Base-by-base conservation (phyloP, 305 asterid species). In the Fraxinus angustifolia region DNA sequence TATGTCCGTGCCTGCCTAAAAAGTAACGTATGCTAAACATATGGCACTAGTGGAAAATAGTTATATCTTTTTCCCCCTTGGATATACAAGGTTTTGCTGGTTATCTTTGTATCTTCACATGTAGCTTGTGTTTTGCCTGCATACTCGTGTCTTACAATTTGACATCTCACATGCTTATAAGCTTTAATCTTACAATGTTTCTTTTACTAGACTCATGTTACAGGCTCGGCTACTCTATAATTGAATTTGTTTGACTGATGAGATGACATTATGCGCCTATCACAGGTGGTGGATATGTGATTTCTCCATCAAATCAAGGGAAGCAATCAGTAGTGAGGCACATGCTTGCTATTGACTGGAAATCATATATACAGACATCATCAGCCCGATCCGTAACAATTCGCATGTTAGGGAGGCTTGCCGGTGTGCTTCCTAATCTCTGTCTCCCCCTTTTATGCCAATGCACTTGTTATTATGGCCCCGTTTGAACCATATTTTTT, bases 291-390 rank as follows among this genome's bases (percentile, higher is more conserved):
- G 98, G 98, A 33, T 95, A 90, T 88, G 99, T 95, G 65, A 89
- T 95, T 88, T 90, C 97, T 82, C 99, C 98, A 45, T 83, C 89
- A 74, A 91, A 91, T 87, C 94, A 92, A 83, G 99, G 95, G 85
- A 94, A 88, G 81, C 90, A 87, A 78, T 90, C 98, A 77, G 91
- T 92, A 62, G 97, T 95, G 79, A 92, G 91, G 85, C 98, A 94
- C 85, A 94, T 95, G 99, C 98, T 95, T 89, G 96, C 99, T 82
- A 92, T 95, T 78, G 99, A 95, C 84, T 95, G 99, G 99, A 95
- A 91, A 86, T 92, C 99, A 35, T 96, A 94, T 79, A 60, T 96
- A 80, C 90, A 83, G 78, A 83, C 91, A 77, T 93, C 98, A 73
- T 90, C 94, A 79, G 97, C 97, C 77, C 87, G 94, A 88, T 96